Conservation (phyloP, 1,284 basidiomycete species). For the Pterulicium gracile region DNA sequence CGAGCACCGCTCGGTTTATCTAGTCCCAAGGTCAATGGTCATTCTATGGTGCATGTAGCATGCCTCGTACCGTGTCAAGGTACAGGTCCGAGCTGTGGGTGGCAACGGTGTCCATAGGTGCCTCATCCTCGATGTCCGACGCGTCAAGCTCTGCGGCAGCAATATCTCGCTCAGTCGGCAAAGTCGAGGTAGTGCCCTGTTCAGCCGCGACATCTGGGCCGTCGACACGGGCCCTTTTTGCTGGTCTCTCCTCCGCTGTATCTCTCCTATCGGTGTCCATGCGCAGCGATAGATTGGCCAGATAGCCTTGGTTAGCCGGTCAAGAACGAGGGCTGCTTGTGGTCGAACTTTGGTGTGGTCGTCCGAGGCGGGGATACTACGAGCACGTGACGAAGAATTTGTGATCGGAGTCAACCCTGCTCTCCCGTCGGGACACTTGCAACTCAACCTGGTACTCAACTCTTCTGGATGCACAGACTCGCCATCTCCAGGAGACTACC, state of each 20-base stretch:
- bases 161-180: constrained; percentile 34
- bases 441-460: too few species aligned
- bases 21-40: constrained; percentile 22
- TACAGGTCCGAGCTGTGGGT: constrained; percentile 79
- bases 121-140: constrained; percentile 22
- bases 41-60: constrained; percentile 4
- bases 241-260: constrained; percentile 3
- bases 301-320: too few species aligned
- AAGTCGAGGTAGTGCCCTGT: constrained; percentile 14
- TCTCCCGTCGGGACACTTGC: too few species aligned
- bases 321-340: too few species aligned
- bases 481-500: too few species aligned
- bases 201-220: constrained; percentile 2
- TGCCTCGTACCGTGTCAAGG: constrained; percentile 76
- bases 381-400: too few species aligned
- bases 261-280: too few species aligned
- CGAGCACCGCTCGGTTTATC: constrained; percentile 84
- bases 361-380: too few species aligned
- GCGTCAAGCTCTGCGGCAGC: constrained; percentile 15
- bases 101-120: constrained; percentile 34
- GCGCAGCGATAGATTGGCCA: too few species aligned
- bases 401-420: too few species aligned
- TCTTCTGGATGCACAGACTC: too few species aligned
- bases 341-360: too few species aligned
- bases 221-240: constrained; percentile 7